Base-by-base conservation (phyloP, 2,329 filamentous ascomycete species). In the Lecanoromycetidae sp. region DNA sequence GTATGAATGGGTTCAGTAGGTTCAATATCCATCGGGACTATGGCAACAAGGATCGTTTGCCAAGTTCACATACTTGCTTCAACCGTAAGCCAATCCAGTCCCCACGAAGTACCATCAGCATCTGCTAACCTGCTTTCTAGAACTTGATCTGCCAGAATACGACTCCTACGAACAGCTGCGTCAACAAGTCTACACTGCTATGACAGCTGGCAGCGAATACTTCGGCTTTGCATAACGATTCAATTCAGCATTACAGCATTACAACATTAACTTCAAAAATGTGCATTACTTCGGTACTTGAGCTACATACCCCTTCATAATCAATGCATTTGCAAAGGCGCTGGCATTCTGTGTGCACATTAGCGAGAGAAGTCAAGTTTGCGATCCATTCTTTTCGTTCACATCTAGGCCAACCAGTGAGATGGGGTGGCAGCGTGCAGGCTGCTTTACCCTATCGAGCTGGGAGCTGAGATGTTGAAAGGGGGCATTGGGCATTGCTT, bases 1-100 rank as follows among this genome's bases (percentile, higher is more conserved):
- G 91, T 56, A 98, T 98, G 91, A 96, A 98, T 61, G 91, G 91
- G 32, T 82, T 96, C 64, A 94, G 84, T 66, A 82, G 87, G 55
- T 98, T 98, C 79, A 98, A 96, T 65, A 96, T 98, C 54, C 91
- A 98, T 63, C 87, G 91, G 55, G 91, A 96, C 66, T 95, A 94
- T 67, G 88, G 90, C 58, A 90, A 84, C 71, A 96, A 95, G 68
- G 86, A 95, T 61, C 84, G 91, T 56, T 75, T 98, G 55, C 91
- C 91, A 48, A 94, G 86, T 58, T 94, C 88, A 58, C 93, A 98
- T 66, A 98, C 91, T 54, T 98, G 91, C 73, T 98, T 98, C 71
- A 98, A 98, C 65, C 91, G 87, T 94, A 78, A 83, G 86, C 83
- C 45, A 20, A 33, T 19, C 22, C 13, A 42, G 8, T 26, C 38